Percentiles rank a stretch among this genome's conserved stretches.
Evolutionary conservation across 305 asterid genomes (phyloP).

Genomic region (Fraxinus greggii): DNA sequence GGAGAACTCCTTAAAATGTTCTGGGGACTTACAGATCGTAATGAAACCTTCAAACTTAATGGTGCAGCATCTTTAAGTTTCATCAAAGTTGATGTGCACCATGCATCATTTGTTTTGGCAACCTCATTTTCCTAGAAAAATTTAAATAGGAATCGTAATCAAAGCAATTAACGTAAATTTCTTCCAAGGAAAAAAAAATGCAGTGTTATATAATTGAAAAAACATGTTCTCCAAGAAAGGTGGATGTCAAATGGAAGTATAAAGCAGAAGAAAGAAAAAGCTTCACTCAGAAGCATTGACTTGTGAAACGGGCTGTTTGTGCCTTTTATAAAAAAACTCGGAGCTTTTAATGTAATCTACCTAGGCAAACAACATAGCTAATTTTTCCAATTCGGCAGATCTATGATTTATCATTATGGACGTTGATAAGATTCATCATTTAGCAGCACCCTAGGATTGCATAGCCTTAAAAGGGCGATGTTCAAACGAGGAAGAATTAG

Average conservation of each 20-base stretch:
- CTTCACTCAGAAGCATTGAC: background rate
- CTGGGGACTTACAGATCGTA: slow-evolving; percentile 73
- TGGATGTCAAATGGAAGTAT: background rate
- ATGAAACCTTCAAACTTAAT: slow-evolving; percentile 86
- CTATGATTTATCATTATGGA: too few relatives aligned
- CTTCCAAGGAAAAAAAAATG: background rate
- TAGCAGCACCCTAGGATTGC: background rate
- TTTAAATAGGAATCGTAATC: slow-evolving; percentile 7
- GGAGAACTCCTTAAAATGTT: background rate
- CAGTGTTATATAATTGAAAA: background rate
- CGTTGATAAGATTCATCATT: background rate
- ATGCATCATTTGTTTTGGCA: slow-evolving; percentile 59
- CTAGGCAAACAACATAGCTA: background rate
- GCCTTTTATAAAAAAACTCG: background rate
- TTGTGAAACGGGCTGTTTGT: background rate
- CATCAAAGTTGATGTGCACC: slow-evolving; percentile 62
- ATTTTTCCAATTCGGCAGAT: background rate
- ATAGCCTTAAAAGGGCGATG: background rate
- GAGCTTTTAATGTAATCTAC: background rate
- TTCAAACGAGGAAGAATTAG: background rate
- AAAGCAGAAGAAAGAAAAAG: background rate
- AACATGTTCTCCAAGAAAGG: background rate
- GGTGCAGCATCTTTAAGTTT: slow-evolving; percentile 78
- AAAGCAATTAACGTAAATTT: background rate
- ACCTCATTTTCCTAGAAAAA: slow-evolving; percentile 66